Conservation (phyloP, 768 basidiomycete species). For the Suillus weaverae region DNA sequence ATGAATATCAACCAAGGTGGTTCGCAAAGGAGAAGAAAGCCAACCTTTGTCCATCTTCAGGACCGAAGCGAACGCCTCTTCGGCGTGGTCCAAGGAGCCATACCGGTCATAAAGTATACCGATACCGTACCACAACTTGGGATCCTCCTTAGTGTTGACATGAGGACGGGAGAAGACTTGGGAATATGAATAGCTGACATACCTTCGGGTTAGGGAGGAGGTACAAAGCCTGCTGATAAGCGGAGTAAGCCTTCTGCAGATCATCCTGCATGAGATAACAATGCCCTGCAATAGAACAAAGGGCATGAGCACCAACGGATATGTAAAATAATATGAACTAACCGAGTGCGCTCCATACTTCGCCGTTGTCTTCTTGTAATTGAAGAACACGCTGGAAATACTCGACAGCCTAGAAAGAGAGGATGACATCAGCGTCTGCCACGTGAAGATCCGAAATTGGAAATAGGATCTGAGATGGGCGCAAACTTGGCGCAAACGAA, state of each 20-base stretch:
- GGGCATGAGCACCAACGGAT: conserved; percentile 14
- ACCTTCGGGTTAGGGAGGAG: conserved; percentile 95
- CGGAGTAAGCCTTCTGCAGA: conserved; percentile 96
- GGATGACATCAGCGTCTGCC: conserved; percentile 30
- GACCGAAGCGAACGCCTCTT: conserved; percentile 96
- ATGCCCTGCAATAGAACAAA: conserved; percentile 57
- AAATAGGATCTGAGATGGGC: conserved; percentile 10
- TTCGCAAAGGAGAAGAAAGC: conserved; percentile 15
- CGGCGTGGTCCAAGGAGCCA: conserved; percentile 96
- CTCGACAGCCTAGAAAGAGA: conserved; percentile 77
- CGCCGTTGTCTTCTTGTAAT: conserved; percentile 94
- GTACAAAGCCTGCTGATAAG: conserved; percentile 97
- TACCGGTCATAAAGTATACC: conserved; percentile 99
- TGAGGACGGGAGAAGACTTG: conserved; percentile 11
- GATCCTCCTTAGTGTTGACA: conserved; percentile 67
- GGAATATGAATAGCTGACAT: conserved; percentile 13
- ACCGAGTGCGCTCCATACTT: conserved; percentile 98
- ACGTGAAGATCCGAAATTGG: conserved; percentile 32
- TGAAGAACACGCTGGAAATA: conserved; percentile 92
- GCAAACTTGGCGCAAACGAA: not conserved
- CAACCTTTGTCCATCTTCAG: conserved; percentile 95
- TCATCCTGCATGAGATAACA: conserved; percentile 99
- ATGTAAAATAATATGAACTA: conserved; percentile 29
- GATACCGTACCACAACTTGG: conserved; percentile 99
- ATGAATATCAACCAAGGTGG: conserved; percentile 27